These are phyloP conservation scores for Chaetomium olivaceum DNA, from an alignment of 2,329 filamentous ascomycete genomes.

Conservation along the genomic window DNA sequence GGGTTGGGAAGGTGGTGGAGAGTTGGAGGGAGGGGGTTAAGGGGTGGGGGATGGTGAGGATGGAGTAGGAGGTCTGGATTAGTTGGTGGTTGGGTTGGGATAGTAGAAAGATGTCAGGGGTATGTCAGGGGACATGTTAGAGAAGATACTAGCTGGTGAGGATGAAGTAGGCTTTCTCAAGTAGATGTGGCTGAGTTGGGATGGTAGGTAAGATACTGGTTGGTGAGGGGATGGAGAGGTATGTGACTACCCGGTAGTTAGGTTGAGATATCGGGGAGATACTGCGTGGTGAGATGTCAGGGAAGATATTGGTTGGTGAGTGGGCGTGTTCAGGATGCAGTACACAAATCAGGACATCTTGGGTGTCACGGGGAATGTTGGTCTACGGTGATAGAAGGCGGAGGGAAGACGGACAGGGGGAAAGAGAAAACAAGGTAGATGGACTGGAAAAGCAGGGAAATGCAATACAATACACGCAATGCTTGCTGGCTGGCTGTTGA, in stretches of 20 bases:
- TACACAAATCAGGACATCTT: background rate
- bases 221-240: background rate
- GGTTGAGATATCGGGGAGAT: background rate
- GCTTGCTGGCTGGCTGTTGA: background rate
- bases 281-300: background rate
- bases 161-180: too few species aligned
- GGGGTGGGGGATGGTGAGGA: conserved; percentile 41
- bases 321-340: background rate
- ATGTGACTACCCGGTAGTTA: background rate
- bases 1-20: conserved; percentile 40
- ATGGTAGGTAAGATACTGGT: too few species aligned
- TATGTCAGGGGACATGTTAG: too few species aligned
- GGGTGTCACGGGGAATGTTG: background rate
- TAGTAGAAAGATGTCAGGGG: too few species aligned
- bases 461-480: background rate
- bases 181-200: too few species aligned
- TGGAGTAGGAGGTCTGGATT: conserved; percentile 33
- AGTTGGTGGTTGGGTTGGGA: too few species aligned
- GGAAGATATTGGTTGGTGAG: background rate
- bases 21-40: conserved; percentile 44
- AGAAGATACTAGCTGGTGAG: too few species aligned
- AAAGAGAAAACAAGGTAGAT: background rate
- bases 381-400: background rate
- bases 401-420: background rate
- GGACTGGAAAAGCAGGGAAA: background rate